Evolutionary conservation across 73 alveolate genomes (phyloP).

Genomic region (Breviolum minutum): DNA sequence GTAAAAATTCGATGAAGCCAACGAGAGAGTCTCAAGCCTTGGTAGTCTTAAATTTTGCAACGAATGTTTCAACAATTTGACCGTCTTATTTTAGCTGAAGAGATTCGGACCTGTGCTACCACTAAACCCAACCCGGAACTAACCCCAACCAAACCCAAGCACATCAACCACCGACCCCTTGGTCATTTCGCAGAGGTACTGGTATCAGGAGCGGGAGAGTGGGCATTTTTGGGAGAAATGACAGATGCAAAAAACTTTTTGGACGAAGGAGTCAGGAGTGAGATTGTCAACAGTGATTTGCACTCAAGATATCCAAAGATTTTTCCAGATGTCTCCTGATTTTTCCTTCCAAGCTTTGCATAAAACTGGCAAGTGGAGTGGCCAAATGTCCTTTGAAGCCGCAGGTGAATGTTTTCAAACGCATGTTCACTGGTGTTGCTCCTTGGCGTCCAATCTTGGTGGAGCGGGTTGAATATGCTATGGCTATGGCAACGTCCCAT

Average conservation of each 20-base stretch:
- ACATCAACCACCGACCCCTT: too few species aligned
- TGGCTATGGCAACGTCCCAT: not conserved
- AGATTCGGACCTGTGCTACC: too few species aligned
- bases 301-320: too few species aligned
- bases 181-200: conserved; percentile 33
- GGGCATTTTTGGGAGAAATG: not conserved
- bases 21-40: too few species aligned
- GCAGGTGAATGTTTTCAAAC: conserved; percentile 82
- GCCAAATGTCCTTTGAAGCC: not conserved
- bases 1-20: too few species aligned
- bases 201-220: conserved; percentile 57
- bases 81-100: too few species aligned
- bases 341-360: too few species aligned
- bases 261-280: not conserved
- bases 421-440: conserved; percentile 84
- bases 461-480: not conserved
- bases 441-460: not conserved
- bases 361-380: too few species aligned
- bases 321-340: too few species aligned
- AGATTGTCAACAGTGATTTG: too few species aligned
- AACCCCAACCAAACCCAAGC: not conserved
- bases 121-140: not conserved
- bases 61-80: too few species aligned
- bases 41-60: too few species aligned
- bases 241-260: not conserved